phyloP scores from a whole-genome alignment of 352 stramenopile species.

The Phytophthora palmivora region DNA sequence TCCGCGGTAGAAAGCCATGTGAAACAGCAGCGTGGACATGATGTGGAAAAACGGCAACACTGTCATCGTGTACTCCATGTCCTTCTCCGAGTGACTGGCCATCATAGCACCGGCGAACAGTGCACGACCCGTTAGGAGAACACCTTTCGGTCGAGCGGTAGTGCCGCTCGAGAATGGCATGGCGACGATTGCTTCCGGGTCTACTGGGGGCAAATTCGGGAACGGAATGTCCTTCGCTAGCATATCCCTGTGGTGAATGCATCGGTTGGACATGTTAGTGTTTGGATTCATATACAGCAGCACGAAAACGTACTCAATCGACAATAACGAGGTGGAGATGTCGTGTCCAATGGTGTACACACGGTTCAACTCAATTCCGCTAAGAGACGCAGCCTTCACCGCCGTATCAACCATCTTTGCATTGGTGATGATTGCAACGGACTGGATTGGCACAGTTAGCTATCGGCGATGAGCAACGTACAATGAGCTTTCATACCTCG shows the following conservation, averaged over 20 bases:
- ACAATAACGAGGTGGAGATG: constrained; percentile 14
- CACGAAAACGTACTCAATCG: constrained; percentile 38
- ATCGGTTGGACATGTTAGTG: background rate
- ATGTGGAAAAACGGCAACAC: constrained; percentile 95
- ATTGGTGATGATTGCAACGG: constrained; percentile 45
- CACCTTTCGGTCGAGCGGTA: constrained; percentile 90
- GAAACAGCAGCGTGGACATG: constrained; percentile 77
- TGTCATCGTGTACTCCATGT: constrained; percentile 41
- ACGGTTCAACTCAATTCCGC: constrained; percentile 8
- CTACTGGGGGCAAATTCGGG: constrained; percentile 30
- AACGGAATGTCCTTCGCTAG: constrained; percentile 33
- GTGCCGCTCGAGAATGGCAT: constrained; percentile 94
- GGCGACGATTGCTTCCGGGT: constrained; percentile 31
- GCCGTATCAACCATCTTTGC: constrained; percentile 34
- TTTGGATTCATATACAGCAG: background rate
- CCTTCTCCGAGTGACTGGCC: constrained; percentile 44
- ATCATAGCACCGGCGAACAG: constrained; percentile 83
- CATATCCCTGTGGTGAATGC: constrained; percentile 28
- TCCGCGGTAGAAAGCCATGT: constrained; percentile 74
- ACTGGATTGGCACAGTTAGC: constrained; percentile 19
- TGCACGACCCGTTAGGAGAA: constrained; percentile 87
- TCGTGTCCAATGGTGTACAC: constrained; percentile 45
- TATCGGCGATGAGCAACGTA: background rate
- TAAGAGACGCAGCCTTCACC: constrained; percentile 33
- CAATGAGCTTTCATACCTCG: constrained; percentile 31